Percentiles rank a stretch among this genome's conserved stretches.
These are phyloP conservation scores for Beauveria sp. DNA, from an alignment of 2,329 filamentous ascomycete genomes.

Conservation along the genomic window DNA sequence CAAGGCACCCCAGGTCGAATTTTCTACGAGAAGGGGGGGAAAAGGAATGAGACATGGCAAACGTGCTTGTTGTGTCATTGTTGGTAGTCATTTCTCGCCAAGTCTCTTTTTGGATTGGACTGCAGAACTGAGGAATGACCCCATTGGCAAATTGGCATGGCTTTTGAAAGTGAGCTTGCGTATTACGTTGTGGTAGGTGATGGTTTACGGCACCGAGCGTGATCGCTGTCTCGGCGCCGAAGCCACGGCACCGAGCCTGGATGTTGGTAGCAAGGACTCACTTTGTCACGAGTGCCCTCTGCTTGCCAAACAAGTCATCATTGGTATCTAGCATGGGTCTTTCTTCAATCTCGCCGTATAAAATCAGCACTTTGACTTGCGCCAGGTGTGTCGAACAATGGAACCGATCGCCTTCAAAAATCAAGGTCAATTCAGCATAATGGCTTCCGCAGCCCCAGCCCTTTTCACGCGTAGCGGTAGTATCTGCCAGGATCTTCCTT, in stretches of 20 bases:
- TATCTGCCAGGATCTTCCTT: conserved; percentile 15
- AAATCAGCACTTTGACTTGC: too few species aligned
- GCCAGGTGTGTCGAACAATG: not conserved
- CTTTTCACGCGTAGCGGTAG: conserved; percentile 15
- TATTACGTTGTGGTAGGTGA: not conserved
- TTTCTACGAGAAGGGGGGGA: too few species aligned
- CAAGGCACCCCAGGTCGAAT: not conserved
- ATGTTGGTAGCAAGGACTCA: too few species aligned
- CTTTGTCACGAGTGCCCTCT: not conserved
- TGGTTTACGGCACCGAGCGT: not conserved
- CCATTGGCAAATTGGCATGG: not conserved
- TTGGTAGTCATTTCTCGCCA: not conserved
- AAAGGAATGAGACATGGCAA: not conserved
- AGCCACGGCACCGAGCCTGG: too few species aligned
- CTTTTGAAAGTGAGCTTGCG: not conserved
- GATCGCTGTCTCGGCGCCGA: too few species aligned
- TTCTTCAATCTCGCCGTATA: not conserved
- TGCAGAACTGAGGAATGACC: not conserved
- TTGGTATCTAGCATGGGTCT: not conserved
- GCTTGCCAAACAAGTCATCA: not conserved
- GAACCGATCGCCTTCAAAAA: not conserved
- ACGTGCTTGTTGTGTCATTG: not conserved
- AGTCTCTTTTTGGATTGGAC: not conserved
- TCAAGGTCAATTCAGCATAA: not conserved
- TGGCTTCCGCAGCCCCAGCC: not conserved